These are phyloP conservation scores for Argentina anserina DNA, from an alignment of 306 rosid genomes.

Conservation along the genomic window DNA sequence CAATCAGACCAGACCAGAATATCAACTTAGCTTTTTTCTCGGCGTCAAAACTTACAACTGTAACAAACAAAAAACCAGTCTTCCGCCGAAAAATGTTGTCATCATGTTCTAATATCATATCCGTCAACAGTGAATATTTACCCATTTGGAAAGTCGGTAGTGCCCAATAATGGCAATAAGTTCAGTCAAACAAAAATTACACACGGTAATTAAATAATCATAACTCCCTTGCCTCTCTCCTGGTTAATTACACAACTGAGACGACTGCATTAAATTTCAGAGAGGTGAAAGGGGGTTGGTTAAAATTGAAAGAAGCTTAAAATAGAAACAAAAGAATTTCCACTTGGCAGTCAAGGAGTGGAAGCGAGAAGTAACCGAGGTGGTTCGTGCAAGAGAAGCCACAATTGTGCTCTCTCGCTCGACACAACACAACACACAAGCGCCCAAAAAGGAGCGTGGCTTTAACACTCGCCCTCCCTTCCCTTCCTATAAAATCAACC, in stretches of 20 bases:
- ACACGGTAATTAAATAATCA: not conserved
- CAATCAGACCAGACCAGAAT: not conserved
- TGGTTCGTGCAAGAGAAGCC: conserved; percentile 51
- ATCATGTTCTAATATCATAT: not conserved
- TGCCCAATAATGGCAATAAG: not conserved
- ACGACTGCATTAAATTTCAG: not conserved
- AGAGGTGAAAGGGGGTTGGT: not conserved
- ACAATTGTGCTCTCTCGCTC: conserved; percentile 30
- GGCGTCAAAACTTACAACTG: not conserved
- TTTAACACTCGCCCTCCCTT: conserved; percentile 18
- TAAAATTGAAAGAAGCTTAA: not conserved
- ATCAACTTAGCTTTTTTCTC: not conserved
- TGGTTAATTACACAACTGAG: not conserved
- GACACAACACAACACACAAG: conserved; percentile 27
- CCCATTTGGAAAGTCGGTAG: not conserved
- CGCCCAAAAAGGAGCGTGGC: conserved; percentile 63
- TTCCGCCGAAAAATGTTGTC: conserved; percentile 6
- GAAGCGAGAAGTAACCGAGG: conserved; percentile 25
- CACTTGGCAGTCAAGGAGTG: conserved; percentile 33
- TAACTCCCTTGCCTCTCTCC: not conserved
- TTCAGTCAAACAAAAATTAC: not conserved
- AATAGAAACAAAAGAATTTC: not conserved
- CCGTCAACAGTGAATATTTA: not conserved
- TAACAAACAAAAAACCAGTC: not conserved
- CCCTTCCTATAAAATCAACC: conserved; percentile 31